A percentile compares a stretch with the other conserved stretches of the same genome.
phyloP scores from a whole-genome alignment of 345 rosid genomes.

The Brassica incana region DNA sequence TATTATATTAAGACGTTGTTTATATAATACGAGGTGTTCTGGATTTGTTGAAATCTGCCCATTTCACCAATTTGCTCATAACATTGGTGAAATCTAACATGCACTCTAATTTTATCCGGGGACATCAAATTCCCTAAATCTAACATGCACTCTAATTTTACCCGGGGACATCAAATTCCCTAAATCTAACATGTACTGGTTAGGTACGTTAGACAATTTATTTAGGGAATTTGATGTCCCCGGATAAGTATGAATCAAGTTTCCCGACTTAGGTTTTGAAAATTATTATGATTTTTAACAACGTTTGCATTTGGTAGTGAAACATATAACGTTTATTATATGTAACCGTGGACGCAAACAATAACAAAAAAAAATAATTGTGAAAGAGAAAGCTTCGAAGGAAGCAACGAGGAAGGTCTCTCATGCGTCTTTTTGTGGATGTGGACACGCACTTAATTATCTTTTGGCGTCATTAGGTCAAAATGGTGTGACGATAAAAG shows the following conservation, averaged over 20 bases:
- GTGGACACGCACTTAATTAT: conserved; percentile 3
- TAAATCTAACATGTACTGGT: background rate
- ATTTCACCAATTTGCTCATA: background rate
- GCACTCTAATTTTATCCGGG: no score
- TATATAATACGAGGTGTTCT: background rate
- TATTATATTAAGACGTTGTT: background rate
- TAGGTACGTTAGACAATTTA: background rate
- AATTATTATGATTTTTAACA: background rate
- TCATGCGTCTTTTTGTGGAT: conserved; percentile 29
- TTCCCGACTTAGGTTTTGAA: background rate
- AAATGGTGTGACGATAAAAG: conserved; percentile 13
- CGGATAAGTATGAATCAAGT: background rate
- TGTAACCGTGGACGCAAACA: conserved; percentile 4
- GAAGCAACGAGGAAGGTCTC: conserved; percentile 43
- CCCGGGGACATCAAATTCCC: no score
- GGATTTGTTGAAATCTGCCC: background rate
- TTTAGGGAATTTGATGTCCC: background rate
- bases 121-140: background rate
- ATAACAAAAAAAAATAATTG: background rate
- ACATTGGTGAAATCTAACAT: background rate
- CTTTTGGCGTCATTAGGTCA: conserved; percentile 26
- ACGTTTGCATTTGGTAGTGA: background rate
- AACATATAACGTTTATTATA: background rate
- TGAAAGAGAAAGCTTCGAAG: conserved; percentile 17
- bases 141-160: background rate